Conservation (phyloP, 2,329 filamentous ascomycete species). For the Penicillium sp. region DNA sequence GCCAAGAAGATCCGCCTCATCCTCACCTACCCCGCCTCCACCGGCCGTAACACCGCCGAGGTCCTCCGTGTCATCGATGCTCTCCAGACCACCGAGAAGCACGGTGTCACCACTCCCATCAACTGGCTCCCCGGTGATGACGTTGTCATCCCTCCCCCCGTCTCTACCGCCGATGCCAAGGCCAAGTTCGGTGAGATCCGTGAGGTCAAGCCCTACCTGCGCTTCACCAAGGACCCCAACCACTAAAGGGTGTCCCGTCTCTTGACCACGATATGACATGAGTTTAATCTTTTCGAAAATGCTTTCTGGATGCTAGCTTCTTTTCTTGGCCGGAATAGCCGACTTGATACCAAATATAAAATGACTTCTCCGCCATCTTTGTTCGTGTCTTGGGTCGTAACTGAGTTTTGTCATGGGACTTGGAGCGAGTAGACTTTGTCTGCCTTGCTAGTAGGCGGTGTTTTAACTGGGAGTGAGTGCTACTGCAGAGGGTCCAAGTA, state of each 20-base stretch:
- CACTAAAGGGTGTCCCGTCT: conserved; percentile 30
- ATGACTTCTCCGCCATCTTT: conserved; percentile 13
- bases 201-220: conserved; percentile 60
- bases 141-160: conserved; percentile 83
- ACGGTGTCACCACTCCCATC: conserved; percentile 84
- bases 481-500: not conserved
- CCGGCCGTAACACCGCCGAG: conserved; percentile 79
- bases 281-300: conserved; percentile 2
- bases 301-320: not conserved
- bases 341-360: conserved; percentile 27
- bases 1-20: conserved; percentile 91
- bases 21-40: conserved; percentile 89
- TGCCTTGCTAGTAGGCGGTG: not conserved
- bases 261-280: conserved; percentile 15
- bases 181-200: conserved; percentile 77
- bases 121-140: conserved; percentile 89
- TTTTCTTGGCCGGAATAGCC: conserved; percentile 12
- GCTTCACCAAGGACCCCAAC: conserved; percentile 38
- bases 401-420: not conserved
- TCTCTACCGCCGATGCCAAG: conserved; percentile 83
- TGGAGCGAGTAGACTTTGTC: not conserved
- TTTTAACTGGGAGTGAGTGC: not conserved
- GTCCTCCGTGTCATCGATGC: conserved; percentile 78
- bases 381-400: not conserved
- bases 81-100: conserved; percentile 81